A percentile compares a stretch with the other conserved stretches of the same genome.
phyloP scores from a whole-genome alignment of 306 rosid genomes.

The Cicer yamashitae region DNA sequence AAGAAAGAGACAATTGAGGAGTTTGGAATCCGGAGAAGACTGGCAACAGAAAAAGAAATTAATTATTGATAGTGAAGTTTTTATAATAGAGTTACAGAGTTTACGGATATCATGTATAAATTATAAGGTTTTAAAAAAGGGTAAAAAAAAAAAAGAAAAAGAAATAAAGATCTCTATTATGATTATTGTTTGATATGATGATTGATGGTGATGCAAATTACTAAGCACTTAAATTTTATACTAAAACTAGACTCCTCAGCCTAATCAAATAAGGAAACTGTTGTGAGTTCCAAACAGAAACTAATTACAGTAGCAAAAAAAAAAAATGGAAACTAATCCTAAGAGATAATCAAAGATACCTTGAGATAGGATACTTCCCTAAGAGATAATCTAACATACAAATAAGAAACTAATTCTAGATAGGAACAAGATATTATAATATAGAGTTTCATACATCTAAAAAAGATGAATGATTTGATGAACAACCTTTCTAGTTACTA shows the following conservation, averaged over 20 bases:
- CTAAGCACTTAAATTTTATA: neutral
- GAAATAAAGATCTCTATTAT: neutral
- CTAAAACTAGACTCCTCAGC: neutral
- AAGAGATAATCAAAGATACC: neutral
- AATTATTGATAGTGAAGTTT: too few relatives aligned
- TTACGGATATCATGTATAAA: too few relatives aligned
- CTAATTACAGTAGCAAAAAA: neutral
- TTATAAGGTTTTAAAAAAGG: too few relatives aligned
- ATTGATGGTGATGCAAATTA: neutral
- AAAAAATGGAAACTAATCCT: neutral
- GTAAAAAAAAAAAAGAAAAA: too few relatives aligned
- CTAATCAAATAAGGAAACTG: neutral
- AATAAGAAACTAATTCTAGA: neutral
- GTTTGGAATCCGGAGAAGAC: too few relatives aligned
- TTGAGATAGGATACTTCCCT: neutral
- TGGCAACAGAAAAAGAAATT: too few relatives aligned
- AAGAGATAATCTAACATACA: neutral
- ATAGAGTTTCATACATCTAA: neutral
- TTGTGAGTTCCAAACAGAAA: too few relatives aligned
- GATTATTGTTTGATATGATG: constrained; percentile 4
- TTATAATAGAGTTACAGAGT: too few relatives aligned
- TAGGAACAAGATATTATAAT: neutral
- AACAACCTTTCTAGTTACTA: constrained; percentile 30
- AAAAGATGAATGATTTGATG: constrained; percentile 28
- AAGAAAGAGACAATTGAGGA: too few relatives aligned